Evolutionary conservation across 306 rosid species (phyloP), one percentile per base, ranked within the genome.

Genomic region (Sechiopsis laciniata): DNA sequence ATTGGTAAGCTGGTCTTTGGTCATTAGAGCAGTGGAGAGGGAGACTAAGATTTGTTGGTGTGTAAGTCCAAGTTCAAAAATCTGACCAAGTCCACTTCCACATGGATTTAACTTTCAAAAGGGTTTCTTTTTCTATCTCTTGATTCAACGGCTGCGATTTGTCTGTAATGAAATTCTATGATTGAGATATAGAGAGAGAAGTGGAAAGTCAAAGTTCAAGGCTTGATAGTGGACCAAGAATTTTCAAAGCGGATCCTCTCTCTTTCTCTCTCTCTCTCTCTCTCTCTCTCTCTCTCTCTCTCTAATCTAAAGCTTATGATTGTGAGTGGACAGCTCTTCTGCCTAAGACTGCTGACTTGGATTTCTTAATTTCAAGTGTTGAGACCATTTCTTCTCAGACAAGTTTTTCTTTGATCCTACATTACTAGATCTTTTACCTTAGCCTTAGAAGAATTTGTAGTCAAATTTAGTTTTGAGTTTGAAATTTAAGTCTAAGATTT

Each of bases 71-170:
- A 26, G 75, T 53, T 55, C 62, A 26, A 26, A 71, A 71, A 16
- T 61, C 75, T 71, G 75, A 71, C 75, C 75, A 53, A 55, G 60
- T 71, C 75, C 37, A 71, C 75, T 52, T n/a, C 59, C 46, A 48
- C 55, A 0, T 29, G 10, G 17, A 46, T 67, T 46, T 71, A 71
- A 52, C 62, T 71, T 71, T 29, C 60, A 71, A 71, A 71, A 55
- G 60, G 60, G 48, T 8, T 19, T 71, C 75, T 54, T 10, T 52
- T 37, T 71, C 73, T 48, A 57, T 8, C 45, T 69, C 73, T 69
- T 48, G 58, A 67, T 40, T 32, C 72, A 4, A 67, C 72, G 72
- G 55, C 16, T 45, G 55, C 11, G 72, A 46, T 19, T 24, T 15
- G 24, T 22, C 1, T n/a, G 14, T 3, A 16, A 54, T 51, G 24